Evolutionary conservation across 108 stramenopile genomes (phyloP).

Genomic region (Schizochytrium sp.): DNA sequence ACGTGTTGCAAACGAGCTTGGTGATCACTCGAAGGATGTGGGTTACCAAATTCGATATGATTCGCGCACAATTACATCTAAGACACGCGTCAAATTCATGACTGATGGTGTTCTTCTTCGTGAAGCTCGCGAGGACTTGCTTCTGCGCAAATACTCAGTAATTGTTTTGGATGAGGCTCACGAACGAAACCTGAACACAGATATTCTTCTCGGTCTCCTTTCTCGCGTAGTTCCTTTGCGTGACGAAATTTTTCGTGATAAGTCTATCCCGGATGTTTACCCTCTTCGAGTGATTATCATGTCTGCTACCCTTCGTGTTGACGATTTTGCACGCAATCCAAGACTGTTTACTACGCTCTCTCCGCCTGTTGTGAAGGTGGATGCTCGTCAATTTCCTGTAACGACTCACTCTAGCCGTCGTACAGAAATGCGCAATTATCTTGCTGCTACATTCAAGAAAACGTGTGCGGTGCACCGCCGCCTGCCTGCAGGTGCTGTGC

Average conservation of each 20-base stretch:
- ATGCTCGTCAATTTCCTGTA: slow-evolving; percentile 92
- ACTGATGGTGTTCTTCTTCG: slow-evolving; percentile 97
- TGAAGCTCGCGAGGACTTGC: slow-evolving; percentile 90
- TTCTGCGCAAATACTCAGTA: slow-evolving; percentile 89
- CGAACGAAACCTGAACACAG: slow-evolving; percentile 93
- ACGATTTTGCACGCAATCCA: slow-evolving; percentile 89
- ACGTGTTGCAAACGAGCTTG: slow-evolving; percentile 95
- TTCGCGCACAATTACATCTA: slow-evolving; percentile 81
- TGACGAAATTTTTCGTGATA: slow-evolving; percentile 79
- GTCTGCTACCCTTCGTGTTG: slow-evolving; percentile 96
- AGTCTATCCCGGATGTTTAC: slow-evolving; percentile 60
- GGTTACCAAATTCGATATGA: slow-evolving; percentile 96
- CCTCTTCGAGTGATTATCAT: slow-evolving; percentile 95
- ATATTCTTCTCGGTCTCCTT: slow-evolving; percentile 93
- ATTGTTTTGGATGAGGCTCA: slow-evolving; percentile 95
- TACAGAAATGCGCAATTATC: slow-evolving; percentile 93
- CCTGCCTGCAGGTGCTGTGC: slow-evolving; percentile 89
- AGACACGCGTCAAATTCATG: slow-evolving; percentile 94
- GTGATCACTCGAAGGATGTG: slow-evolving; percentile 81
- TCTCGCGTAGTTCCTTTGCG: slow-evolving; percentile 86
- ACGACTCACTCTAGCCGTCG: slow-evolving; percentile 94
- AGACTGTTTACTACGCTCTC: slow-evolving; percentile 78
- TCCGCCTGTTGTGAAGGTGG: slow-evolving; percentile 86
- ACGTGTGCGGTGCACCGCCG: slow-evolving; percentile 88
- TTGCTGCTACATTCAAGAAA: slow-evolving; percentile 77